Evolutionary conservation across 371 early-diverging fungal genomes (phyloP).

Genomic region (Mortierella sp.): DNA sequence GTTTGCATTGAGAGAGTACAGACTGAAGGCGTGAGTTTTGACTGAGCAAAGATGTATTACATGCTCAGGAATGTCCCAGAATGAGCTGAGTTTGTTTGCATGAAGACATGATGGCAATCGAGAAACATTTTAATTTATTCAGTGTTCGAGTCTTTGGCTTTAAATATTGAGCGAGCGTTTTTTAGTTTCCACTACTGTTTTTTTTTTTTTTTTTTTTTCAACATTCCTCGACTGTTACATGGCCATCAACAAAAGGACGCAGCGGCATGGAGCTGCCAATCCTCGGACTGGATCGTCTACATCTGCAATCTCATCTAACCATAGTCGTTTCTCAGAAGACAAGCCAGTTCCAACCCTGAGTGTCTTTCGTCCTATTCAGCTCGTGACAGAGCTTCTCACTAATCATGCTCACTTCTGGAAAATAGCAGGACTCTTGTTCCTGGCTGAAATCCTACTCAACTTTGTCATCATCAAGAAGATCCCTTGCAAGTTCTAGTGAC

Average conservation of each 20-base stretch:
- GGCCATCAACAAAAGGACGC: conserved; percentile 13
- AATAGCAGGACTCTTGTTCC: conserved; percentile 67
- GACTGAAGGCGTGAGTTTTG: too few relatives aligned
- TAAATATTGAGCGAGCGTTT: conserved; percentile 2
- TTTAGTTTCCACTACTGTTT: background rate
- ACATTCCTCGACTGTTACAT: background rate
- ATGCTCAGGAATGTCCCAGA: too few relatives aligned
- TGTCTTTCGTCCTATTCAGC: conserved; percentile 37
- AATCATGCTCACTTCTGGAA: conserved; percentile 77
- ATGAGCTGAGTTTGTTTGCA: too few relatives aligned
- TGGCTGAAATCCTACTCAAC: conserved; percentile 64
- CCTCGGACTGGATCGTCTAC: background rate
- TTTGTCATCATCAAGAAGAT: conserved; percentile 67
- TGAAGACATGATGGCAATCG: too few relatives aligned
- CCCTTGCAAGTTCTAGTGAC: conserved; percentile 38
- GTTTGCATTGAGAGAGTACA: too few relatives aligned
- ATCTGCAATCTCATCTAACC: background rate
- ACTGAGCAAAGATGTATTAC: too few relatives aligned
- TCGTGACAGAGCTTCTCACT: conserved; percentile 58
- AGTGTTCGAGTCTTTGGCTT: too few relatives aligned
- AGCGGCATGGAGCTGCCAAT: background rate
- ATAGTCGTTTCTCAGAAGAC: background rate
- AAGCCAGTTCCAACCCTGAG: conserved; percentile 12
- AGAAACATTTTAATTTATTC: too few relatives aligned
- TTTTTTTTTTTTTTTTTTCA: background rate